Conservation (phyloP, 164 flowering plant species). For the Amborella trichopoda region DNA sequence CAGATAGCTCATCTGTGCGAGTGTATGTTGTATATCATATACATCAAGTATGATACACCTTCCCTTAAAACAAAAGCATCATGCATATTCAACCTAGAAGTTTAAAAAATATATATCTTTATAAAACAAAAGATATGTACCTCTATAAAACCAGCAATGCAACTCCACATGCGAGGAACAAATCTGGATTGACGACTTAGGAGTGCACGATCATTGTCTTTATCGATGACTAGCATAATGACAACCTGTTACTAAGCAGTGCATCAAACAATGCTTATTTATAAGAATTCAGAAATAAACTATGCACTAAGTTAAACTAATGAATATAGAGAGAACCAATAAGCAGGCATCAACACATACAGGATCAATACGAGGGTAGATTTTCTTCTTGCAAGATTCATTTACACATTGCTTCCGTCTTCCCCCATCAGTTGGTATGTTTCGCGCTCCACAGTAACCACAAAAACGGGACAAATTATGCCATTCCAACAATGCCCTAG, state of each 20-base stretch:
- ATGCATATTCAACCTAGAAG: no score
- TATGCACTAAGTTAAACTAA: no score
- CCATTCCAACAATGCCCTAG: constrained; percentile 90
- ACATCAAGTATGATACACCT: no score
- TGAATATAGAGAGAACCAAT: no score
- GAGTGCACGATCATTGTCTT: constrained; percentile 78
- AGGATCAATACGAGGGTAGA: constrained; percentile 95
- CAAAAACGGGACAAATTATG: constrained; percentile 61
- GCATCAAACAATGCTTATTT: no score
- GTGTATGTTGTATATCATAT: no score
- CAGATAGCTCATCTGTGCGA: no score
- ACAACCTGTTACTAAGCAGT: constrained; percentile 96
- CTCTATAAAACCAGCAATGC: constrained; percentile 96
- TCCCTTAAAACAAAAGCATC: no score
- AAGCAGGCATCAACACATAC: constrained; percentile 23
- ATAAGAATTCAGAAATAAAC: no score
- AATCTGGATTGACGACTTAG: constrained; percentile 70
- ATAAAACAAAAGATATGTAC: no score
- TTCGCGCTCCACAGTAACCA: constrained; percentile 69
- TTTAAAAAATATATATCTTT: no score
- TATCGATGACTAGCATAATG: constrained; percentile 91
- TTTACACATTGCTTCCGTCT: constrained; percentile 72
- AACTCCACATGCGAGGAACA: constrained; percentile 97
- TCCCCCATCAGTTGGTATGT: constrained; percentile 73
- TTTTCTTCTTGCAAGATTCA: constrained; percentile 57